A percentile compares a stretch with the other conserved stretches of the same genome.
Conservation (phyloP, 2,329 filamentous ascomycete genomes). For the Aspergillus quadrilineatus region DNA sequence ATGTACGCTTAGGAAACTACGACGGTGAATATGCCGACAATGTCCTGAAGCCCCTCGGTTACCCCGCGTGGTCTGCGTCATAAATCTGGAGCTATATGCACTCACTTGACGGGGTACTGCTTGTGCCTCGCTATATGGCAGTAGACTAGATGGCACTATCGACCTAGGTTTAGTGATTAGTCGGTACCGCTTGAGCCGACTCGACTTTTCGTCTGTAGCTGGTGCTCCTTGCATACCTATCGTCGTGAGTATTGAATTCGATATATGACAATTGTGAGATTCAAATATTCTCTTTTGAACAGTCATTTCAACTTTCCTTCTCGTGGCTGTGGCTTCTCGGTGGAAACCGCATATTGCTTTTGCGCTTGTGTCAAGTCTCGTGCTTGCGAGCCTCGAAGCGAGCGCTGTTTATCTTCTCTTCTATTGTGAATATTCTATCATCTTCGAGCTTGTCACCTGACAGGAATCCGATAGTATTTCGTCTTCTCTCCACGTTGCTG, state of each 20-base stretch:
- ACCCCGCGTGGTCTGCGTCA: constrained; percentile 37
- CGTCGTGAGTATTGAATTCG: constrained; percentile 4
- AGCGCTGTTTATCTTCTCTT: constrained; percentile 16
- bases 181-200: neutral
- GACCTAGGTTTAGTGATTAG: neutral
- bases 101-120: constrained; percentile 7
- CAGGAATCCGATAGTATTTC: constrained; percentile 20
- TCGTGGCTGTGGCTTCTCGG: constrained; percentile 1
- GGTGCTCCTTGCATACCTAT: neutral
- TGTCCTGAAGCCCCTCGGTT: constrained; percentile 46
- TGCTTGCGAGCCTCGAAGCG: neutral
- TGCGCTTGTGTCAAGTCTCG: neutral
- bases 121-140: neutral
- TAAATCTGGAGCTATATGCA: constrained; percentile 2
- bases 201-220: constrained; percentile 2
- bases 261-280: constrained; percentile 4
- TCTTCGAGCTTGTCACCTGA: constrained; percentile 13
- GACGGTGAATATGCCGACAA: constrained; percentile 55
- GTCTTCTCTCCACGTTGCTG: constrained; percentile 14
- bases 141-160: neutral
- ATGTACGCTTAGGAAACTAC: constrained; percentile 51
- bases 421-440: constrained; percentile 24
- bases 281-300: neutral
- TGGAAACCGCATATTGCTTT: constrained; percentile 8
- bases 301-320: constrained; percentile 12